Evolutionary conservation across 2,329 filamentous ascomycete genomes (phyloP), one percentile per base, ranked within the genome.

Genomic region (Pseudogymnoascus sp.): DNA sequence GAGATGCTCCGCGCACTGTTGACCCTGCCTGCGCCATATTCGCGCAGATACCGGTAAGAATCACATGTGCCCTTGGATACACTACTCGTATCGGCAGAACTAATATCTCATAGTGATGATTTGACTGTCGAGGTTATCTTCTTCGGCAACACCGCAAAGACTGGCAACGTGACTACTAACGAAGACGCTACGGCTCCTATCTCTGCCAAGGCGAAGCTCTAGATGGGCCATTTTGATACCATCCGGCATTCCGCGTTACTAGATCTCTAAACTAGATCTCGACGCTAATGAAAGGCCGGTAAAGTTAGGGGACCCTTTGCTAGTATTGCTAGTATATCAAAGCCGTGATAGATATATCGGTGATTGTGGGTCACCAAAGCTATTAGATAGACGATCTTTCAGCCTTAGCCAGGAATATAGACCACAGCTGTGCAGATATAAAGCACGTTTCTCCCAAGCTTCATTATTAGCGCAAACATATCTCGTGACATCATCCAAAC

Each of bases 81-180:
- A 29, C 48, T n/a, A 21, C n/a, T n/a, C n/a, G n/a, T n/a, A n/a
- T 59, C 36, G 29, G 62, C 44, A 31, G 63, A 35, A 36, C 65
- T 68, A 58, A 68, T 41, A 13, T 29, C 60, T 12, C 61, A 68
- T 64, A 93, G 91, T 68, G 94, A 99, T 73, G 94, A 99, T 73
- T 78, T 99, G 66, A 99, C 94, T 0, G 93, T 99, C 13, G 91
- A 99, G 75, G 94, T 99, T 65, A 96, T 99, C 71, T 99, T 99
- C 82, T 99, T 99, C 70, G 94, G 94, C 64, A 85, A 96, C 68
- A 85, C 87, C 35, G 79, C 87, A 61, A 87, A 87, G 73, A 89
- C 83, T 31, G 92, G 92, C 36, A 87, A 88, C 66, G 88, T 97
- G 4, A 84, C 88, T 4, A 74, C 96, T 63, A 99, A 97, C 75